phyloP scores from a whole-genome alignment of 768 basidiomycete species.

The Mrakia blollopis region DNA sequence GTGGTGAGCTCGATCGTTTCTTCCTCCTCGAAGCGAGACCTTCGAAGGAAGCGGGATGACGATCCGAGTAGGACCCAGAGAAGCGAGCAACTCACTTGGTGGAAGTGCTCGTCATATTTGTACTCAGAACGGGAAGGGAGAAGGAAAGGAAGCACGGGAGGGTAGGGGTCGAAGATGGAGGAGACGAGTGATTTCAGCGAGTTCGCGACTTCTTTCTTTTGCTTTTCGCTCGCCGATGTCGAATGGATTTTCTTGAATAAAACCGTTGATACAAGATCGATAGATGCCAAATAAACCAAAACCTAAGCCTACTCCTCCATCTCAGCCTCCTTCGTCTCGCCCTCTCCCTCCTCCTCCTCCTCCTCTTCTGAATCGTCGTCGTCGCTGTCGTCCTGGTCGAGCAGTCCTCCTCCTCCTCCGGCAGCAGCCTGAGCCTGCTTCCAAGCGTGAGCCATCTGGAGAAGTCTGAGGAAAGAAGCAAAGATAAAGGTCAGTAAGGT shows the following conservation, averaged over 20 bases:
- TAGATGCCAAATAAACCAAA: not conserved
- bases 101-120: not conserved
- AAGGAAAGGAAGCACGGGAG: not conserved
- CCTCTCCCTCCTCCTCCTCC: conserved; percentile 7
- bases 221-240: too few species aligned
- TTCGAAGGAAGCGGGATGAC: too few species aligned
- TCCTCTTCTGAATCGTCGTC: conserved; percentile 23
- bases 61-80: not conserved
- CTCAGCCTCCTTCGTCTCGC: conserved; percentile 9
- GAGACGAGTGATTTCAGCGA: not conserved
- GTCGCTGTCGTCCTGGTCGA: conserved; percentile 27
- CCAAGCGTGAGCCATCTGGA: conserved; percentile 94
- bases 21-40: not conserved
- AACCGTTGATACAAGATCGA: conserved; percentile 2
- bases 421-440: conserved; percentile 32
- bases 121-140: not conserved
- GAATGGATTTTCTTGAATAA: too few species aligned
- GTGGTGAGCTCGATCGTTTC: conserved; percentile 9
- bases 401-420: conserved; percentile 10
- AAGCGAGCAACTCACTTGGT: not conserved
- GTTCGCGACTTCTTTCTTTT: not conserved
- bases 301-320: not conserved
- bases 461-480: conserved; percentile 49
- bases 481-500: not conserved
- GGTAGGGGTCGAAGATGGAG: not conserved